Evolutionary conservation across 2,329 filamentous ascomycete species (phyloP).

Genomic region (Penicillium sp.): DNA sequence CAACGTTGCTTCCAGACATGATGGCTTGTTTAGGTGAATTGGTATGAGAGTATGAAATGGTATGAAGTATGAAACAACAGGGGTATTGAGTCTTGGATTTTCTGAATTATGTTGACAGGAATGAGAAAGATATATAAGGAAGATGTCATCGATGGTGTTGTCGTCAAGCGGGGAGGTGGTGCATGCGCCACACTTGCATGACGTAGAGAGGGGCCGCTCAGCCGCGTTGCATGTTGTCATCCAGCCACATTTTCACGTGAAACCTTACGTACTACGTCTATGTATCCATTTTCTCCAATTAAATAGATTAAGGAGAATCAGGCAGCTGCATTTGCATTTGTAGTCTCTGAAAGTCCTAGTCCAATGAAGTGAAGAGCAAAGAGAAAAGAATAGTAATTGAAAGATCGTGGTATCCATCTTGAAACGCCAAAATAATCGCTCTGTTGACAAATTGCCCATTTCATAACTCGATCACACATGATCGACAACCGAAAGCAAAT

Average conservation of each 20-base stretch:
- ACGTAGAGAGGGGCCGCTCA: conserved; percentile 4
- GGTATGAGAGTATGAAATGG: too few species aligned
- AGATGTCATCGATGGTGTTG: conserved; percentile 5
- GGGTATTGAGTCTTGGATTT: neutral
- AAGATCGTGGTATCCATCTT: neutral
- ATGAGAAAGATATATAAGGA: neutral
- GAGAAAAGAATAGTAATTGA: conserved; percentile 4
- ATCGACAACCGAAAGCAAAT: conserved; percentile 1
- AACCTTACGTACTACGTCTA: neutral
- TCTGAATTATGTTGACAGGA: neutral
- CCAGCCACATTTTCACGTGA: neutral
- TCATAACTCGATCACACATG: neutral
- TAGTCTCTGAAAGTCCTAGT: neutral
- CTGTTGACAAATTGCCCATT: neutral
- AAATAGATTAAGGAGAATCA: too few species aligned
- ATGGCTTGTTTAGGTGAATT: neutral
- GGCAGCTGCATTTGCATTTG: conserved; percentile 4
- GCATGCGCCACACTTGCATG: conserved; percentile 12
- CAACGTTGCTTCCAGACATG: conserved; percentile 61
- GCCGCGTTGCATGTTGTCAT: conserved; percentile 5
- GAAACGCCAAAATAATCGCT: neutral
- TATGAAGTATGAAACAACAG: too few species aligned
- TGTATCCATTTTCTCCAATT: neutral
- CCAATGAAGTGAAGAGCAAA: conserved; percentile 1
- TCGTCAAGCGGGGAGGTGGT: conserved; percentile 1